Percentiles rank a stretch among this genome's conserved stretches.
These are phyloP conservation scores for Polychaeton citri DNA, from an alignment of 2,329 filamentous ascomycete genomes.

Conservation along the genomic window DNA sequence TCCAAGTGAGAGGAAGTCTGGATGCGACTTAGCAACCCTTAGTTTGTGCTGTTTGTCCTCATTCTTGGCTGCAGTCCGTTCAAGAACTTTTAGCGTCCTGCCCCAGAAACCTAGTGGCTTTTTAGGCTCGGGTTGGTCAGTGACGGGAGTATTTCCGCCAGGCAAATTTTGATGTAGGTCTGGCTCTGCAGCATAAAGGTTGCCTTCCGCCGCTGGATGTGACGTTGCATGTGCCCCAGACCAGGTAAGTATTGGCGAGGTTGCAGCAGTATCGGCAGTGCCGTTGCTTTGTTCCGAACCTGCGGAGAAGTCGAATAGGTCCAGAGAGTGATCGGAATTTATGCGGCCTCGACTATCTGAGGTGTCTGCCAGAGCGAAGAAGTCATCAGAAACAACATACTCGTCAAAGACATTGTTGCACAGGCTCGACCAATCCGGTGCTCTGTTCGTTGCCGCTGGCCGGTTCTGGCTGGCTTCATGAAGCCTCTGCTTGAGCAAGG, in stretches of 20 bases:
- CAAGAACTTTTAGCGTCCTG: conserved; percentile 37
- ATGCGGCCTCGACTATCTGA: conserved; percentile 28
- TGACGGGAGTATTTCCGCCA: conserved; percentile 1
- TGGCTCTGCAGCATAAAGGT: conserved; percentile 6
- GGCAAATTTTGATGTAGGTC: not conserved
- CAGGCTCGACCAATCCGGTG: conserved; percentile 41
- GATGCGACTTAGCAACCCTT: conserved; percentile 18
- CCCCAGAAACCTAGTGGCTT: conserved; percentile 39
- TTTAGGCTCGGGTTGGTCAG: conserved; percentile 24
- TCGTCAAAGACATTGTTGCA: conserved; percentile 51
- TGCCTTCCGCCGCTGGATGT: conserved; percentile 2
- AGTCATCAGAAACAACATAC: conserved; percentile 44
- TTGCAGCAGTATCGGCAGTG: conserved; percentile 20
- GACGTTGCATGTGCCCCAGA: conserved; percentile 9
- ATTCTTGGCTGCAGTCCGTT: conserved; percentile 34
- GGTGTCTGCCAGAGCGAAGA: conserved; percentile 33
- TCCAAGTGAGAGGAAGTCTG: conserved; percentile 23
- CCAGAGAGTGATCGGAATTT: conserved; percentile 36
- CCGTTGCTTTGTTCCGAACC: conserved; percentile 38
- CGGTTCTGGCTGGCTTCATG: not conserved
- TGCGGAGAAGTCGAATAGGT: conserved; percentile 36
- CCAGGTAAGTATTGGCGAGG: conserved; percentile 37
- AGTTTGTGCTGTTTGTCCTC: conserved; percentile 29
- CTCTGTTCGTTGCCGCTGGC: conserved; percentile 32
- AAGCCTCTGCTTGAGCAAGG: not conserved